Base-by-base conservation (phyloP, 139 green algal genomes). In the Chlorella sp. region DNA sequence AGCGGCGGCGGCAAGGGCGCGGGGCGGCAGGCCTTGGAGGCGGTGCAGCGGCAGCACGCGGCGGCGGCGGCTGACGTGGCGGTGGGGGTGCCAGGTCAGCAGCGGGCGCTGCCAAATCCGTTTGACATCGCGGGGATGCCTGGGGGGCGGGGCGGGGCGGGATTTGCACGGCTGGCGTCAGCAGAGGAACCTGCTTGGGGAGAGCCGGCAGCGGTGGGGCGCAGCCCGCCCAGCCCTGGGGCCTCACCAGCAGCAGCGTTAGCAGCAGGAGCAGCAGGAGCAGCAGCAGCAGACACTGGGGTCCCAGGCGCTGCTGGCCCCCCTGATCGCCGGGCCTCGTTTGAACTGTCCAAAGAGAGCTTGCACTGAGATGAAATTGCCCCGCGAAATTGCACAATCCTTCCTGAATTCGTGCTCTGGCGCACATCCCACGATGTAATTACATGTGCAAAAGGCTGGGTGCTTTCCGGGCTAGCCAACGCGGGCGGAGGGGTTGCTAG, bases 21-120 rank as follows among this genome's bases (percentile, higher is more conserved):
- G 12, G 40, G 42, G 19, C 64, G 48, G 28, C 36, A 40, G 39
- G 83, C 83, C 5, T 26, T 88, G 21, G 60, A 80, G 39, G 64
- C 34, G 39, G 40, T 88, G 66, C 83, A 88, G 28, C 66, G 64
- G 37, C 64, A 88, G 83, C 64, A 88, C 22, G 15, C 0, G 48
- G 81, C 28, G 39, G 48, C 81, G 48, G 81, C 53, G 37, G 79
- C 73, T 30, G 40, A 5, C 48, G 32, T 39, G n/a, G 78, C 78
- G 61, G 78, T 48, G 53, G 42, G 42, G 2, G 21, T 71, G 64
- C 64, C 64, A 28, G 21, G 7, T 28, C 64, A 71, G 80, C 81
- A 75, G 81, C 81, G 18, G 80, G 60, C 37, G 82, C 2, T 28
- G 22, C 64, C 21, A 71, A 26, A 28, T 2, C 64, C 21, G 21